phyloP scores from a whole-genome alignment of 176 grass and related monocot species.

The Stipa capillata region DNA sequence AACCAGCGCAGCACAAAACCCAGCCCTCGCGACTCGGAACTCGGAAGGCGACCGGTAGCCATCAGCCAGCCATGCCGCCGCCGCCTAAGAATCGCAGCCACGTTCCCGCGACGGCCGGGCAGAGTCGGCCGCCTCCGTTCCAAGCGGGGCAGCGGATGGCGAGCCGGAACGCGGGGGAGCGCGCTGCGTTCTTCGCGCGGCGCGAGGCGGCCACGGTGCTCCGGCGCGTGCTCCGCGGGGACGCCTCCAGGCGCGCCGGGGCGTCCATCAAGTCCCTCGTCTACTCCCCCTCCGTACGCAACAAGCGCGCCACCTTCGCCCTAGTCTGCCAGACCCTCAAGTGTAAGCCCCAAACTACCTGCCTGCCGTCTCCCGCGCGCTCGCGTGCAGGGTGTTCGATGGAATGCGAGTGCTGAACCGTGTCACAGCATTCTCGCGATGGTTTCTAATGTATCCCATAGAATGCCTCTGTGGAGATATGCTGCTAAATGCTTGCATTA shows the following conservation, averaged over 20 bases:
- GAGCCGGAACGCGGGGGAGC: constrained; percentile 58
- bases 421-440: background rate
- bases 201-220: constrained; percentile 87
- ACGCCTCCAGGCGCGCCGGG: constrained; percentile 44
- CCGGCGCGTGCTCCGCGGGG: constrained; percentile 73
- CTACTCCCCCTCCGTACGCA: constrained; percentile 66
- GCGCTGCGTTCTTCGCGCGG: constrained; percentile 82
- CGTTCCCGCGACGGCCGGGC: background rate
- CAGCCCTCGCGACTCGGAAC: background rate
- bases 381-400: constrained; percentile 27
- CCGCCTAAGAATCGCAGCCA: constrained; percentile 18
- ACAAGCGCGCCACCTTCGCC: constrained; percentile 91
- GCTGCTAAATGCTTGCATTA: background rate
- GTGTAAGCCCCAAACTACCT: constrained; percentile 27
- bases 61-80: constrained; percentile 42
- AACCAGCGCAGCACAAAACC: background rate
- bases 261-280: constrained; percentile 88
- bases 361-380: background rate
- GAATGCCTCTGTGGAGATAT: background rate
- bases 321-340: constrained; percentile 93
- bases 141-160: constrained; percentile 29
- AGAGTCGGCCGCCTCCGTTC: background rate
- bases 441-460: background rate
- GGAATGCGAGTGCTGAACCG: background rate
- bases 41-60: background rate